Evolutionary conservation across 2,329 filamentous ascomycete genomes (phyloP).

Genomic region (Drechslerella dactyloides): DNA sequence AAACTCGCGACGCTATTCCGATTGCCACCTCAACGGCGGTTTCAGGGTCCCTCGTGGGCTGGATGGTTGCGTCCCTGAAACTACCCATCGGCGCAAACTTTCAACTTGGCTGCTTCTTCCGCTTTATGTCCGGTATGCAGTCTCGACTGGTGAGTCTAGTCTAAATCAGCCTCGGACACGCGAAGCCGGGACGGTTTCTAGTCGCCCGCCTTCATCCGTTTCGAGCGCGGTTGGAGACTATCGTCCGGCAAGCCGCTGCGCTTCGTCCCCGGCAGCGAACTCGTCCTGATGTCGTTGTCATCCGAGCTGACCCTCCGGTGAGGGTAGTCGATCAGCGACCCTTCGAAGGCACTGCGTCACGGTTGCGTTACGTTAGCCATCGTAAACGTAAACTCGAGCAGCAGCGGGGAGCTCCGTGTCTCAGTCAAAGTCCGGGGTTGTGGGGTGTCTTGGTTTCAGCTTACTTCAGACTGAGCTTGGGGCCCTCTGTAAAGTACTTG

Average conservation of each 20-base stretch:
- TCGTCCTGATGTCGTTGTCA: slow-evolving; percentile 92
- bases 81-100: no score
- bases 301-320: slow-evolving; percentile 89
- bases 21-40: no score
- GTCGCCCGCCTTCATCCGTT: slow-evolving; percentile 67
- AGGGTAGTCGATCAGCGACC: slow-evolving; percentile 85
- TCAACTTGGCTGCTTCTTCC: no score
- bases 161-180: background rate
- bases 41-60: no score
- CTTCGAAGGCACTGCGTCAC: slow-evolving; percentile 69
- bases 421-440: background rate
- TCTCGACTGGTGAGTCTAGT: no score
- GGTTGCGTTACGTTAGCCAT: background rate
- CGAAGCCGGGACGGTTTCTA: slow-evolving; percentile 1
- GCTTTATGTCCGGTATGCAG: background rate
- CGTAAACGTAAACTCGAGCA: no score
- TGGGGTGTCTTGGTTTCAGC: background rate
- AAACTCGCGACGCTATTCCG: no score
- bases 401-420: background rate
- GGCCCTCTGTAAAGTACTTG: slow-evolving; percentile 77
- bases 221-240: slow-evolving; percentile 68
- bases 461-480: slow-evolving; percentile 77
- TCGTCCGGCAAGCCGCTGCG: slow-evolving; percentile 85
- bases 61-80: no score
- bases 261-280: slow-evolving; percentile 88